These are phyloP conservation scores for Pisolithus sp. DNA, from an alignment of 768 basidiomycete species.

Conservation along the genomic window DNA sequence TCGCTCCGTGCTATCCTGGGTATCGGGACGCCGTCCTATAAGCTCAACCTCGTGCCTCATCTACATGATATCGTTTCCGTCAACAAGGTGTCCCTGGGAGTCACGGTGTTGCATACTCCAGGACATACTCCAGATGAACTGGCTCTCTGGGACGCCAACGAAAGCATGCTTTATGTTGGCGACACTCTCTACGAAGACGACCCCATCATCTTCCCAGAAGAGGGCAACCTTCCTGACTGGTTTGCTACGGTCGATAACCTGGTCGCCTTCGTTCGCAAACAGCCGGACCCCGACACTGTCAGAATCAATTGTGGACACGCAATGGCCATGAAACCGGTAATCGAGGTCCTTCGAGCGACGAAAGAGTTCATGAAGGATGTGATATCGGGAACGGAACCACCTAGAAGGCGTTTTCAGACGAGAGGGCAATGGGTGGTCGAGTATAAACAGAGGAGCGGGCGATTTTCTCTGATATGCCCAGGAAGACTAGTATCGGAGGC, in stretches of 20 bases:
- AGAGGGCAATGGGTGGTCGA: conserved; percentile 29
- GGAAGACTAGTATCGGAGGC: conserved; percentile 39
- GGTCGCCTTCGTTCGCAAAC: background rate
- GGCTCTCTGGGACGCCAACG: conserved; percentile 44
- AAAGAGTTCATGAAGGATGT: conserved; percentile 46
- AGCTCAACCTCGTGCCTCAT: conserved; percentile 19
- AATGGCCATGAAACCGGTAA: conserved; percentile 39
- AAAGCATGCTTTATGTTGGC: conserved; percentile 51
- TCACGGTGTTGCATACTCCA: conserved; percentile 47
- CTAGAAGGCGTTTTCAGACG: conserved; percentile 21
- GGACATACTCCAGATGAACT: conserved; percentile 56
- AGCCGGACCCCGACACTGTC: conserved; percentile 15
- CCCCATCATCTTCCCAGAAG: background rate
- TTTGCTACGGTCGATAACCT: background rate
- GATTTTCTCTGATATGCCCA: conserved; percentile 44
- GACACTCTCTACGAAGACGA: conserved; percentile 43
- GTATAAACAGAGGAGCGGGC: conserved; percentile 37
- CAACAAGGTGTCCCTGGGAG: conserved; percentile 22
- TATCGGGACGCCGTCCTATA: conserved; percentile 35
- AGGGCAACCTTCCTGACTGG: background rate
- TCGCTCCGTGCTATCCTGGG: conserved; percentile 29
- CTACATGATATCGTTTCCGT: background rate
- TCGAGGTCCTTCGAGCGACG: conserved; percentile 37
- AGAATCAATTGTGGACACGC: conserved; percentile 46
- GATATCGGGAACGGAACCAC: conserved; percentile 16